Evolutionary conservation across 495 filamentous ascomycete species (phyloP), one percentile per base, ranked within the genome.

Genomic region (Talaromyces thailandensis): DNA sequence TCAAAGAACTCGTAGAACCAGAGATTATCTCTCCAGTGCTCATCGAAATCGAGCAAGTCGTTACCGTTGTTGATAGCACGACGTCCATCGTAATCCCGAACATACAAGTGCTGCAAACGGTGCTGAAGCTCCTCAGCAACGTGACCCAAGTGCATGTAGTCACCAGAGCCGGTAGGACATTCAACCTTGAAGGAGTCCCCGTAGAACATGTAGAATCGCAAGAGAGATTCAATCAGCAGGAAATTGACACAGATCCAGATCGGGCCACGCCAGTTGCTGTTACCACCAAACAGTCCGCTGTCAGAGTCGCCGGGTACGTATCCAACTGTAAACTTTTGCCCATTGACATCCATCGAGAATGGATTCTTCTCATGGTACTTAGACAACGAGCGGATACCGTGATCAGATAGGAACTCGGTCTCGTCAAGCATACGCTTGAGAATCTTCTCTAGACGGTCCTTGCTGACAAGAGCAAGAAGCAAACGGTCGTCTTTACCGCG

Each of bases 1-100:
- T 98, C 93, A 68, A 98, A 98, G 78, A 95, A 98, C 72, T 98
- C 93, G 68, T 96, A 88, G 81, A 95, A 98, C 88, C 91, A 96
- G 63, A 97, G 75, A 67, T 96, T 84, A 69, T 97, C 92, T 70
- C 85, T 91, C 93, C 93, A 97, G 74, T 96, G 78, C 24, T 89
- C 84, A 71, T 98, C 90, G 64, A 87, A 94, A 75, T 98, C 91
- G 32, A 98, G 85, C 63, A 87, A 78, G 60, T 96, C 88, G 62
- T 85, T 91, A 24, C 87, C 84, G 57, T 81, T 86, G 64, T 96
- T 92, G 79, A 94, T 88, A 40, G 92, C 93, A 26, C 94, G 84
- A 5, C 90, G 84, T 48, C 93, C 93, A 64, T 95, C 85, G 62
- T 96, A 89, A 59, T 84, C 85, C 3, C 89, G 83, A 11, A 87